These are phyloP conservation scores for Exophiala dermatitidis DNA, from an alignment of 2,329 filamentous ascomycete species.

Conservation along the genomic window DNA sequence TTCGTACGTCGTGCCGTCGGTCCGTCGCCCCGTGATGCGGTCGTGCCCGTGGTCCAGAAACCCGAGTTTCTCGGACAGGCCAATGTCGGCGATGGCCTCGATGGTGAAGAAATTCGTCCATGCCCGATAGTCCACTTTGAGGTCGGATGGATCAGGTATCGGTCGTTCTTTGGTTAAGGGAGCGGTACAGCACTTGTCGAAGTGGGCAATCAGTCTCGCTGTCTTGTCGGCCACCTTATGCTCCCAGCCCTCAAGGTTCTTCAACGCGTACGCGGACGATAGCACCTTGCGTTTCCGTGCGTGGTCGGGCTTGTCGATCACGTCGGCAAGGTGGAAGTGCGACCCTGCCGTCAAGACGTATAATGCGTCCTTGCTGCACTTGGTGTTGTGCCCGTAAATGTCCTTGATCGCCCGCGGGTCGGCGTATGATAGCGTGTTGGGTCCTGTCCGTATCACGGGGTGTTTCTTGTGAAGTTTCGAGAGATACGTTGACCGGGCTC, in stretches of 20 bases:
- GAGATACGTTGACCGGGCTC: conserved; percentile 29
- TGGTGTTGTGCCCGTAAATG: conserved; percentile 36
- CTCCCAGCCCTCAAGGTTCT: conserved; percentile 37
- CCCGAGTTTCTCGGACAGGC: conserved; percentile 38
- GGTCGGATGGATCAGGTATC: conserved; percentile 28
- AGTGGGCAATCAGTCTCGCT: conserved; percentile 18
- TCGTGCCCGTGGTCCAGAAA: conserved; percentile 48
- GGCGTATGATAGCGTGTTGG: conserved; percentile 7
- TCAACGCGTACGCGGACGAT: conserved; percentile 35
- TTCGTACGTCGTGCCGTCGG: conserved; percentile 37
- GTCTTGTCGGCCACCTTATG: conserved; percentile 34
- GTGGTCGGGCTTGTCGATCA: conserved; percentile 36
- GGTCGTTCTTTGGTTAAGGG: conserved; percentile 3
- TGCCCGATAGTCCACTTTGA: conserved; percentile 45
- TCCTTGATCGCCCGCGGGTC: conserved; percentile 27
- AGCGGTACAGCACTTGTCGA: conserved; percentile 31
- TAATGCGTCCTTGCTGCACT: conserved; percentile 24
- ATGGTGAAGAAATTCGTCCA: conserved; percentile 53
- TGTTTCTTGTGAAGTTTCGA: conserved; percentile 58
- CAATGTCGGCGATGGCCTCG: conserved; percentile 53
- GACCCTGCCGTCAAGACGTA: conserved; percentile 5
- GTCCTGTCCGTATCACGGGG: conserved; percentile 19
- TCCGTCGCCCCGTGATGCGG: conserved; percentile 37
- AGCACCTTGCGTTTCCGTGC: conserved; percentile 36
- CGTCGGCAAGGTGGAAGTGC: conserved; percentile 28